Percentiles rank a stretch among this genome's conserved stretches.
These are phyloP conservation scores for Cnidoscolus chayamansa DNA, from an alignment of 441 rosid genomes.

Conservation along the genomic window DNA sequence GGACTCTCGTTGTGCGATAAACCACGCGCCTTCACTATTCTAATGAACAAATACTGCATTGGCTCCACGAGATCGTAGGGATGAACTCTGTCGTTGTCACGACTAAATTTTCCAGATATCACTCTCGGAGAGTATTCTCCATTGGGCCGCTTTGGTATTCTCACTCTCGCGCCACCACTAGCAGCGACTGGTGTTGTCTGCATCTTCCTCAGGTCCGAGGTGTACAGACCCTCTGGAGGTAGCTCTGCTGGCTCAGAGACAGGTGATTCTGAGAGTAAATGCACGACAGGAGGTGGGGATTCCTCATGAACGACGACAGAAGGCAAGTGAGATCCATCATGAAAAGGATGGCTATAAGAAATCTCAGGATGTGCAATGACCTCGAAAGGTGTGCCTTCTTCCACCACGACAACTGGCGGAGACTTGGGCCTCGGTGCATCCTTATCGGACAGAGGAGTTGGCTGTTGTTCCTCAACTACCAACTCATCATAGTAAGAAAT, in stretches of 20 bases:
- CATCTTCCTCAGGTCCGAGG: conserved; percentile 67
- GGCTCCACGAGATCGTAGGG: conserved; percentile 83
- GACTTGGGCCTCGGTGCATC: conserved; percentile 14
- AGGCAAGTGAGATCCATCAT: conserved; percentile 40
- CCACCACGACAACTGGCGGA: conserved; percentile 42
- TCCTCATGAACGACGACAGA: conserved; percentile 52
- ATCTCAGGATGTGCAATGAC: conserved; percentile 37
- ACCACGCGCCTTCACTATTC: conserved; percentile 72
- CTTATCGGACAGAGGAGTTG: conserved; percentile 17
- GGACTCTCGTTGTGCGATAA: conserved; percentile 55
- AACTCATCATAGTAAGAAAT: conserved; percentile 74
- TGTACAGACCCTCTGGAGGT: conserved; percentile 31
- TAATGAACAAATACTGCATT: conserved; percentile 71
- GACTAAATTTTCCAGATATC: conserved; percentile 36
- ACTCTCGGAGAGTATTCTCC: conserved; percentile 74
- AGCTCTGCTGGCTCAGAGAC: conserved; percentile 8
- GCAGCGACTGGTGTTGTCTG: conserved; percentile 36
- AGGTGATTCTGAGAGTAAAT: conserved; percentile 32
- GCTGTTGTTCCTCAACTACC: conserved; percentile 34
- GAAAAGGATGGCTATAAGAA: conserved; percentile 33
- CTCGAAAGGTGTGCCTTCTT: conserved; percentile 56
- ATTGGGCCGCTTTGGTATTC: conserved; percentile 44
- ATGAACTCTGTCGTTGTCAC: conserved; percentile 42
- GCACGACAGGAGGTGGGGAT: conserved; percentile 49
- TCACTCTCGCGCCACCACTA: conserved; percentile 49